These are phyloP conservation scores for Aspergillus unguis DNA, from an alignment of 2,329 filamentous ascomycete species.

Conservation along the genomic window DNA sequence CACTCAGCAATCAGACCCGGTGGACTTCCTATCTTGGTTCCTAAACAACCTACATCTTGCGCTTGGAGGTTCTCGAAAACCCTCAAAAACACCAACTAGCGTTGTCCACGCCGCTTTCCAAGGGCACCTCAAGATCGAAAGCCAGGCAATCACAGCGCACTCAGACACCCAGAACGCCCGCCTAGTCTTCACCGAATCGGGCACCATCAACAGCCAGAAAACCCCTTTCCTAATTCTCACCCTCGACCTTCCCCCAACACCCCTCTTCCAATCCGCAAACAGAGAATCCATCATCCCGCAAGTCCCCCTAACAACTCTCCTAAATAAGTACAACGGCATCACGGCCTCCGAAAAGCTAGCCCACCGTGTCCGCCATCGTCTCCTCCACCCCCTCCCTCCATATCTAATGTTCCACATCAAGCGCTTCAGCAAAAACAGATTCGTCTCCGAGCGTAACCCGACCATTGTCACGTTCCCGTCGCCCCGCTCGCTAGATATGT, in stretches of 20 bases:
- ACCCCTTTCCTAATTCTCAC: slow-evolving; percentile 88
- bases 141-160: slow-evolving; percentile 87
- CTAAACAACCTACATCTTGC: slow-evolving; percentile 92
- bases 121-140: slow-evolving; percentile 85
- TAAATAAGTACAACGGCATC: slow-evolving; percentile 89
- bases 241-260: slow-evolving; percentile 84
- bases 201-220: slow-evolving; percentile 70
- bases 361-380: slow-evolving; percentile 81
- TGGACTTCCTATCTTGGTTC: slow-evolving; percentile 97
- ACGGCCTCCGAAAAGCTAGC: slow-evolving; percentile 84
- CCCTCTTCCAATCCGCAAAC: slow-evolving; percentile 91
- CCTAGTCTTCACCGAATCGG: slow-evolving; percentile 87
- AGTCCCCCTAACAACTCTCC: slow-evolving; percentile 70
- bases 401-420: slow-evolving; percentile 95
- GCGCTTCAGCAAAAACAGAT: slow-evolving; percentile 95
- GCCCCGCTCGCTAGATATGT: slow-evolving; percentile 76
- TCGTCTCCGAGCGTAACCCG: slow-evolving; percentile 91
- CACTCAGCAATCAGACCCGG: slow-evolving; percentile 87
- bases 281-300: slow-evolving; percentile 92
- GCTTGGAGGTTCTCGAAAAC: slow-evolving; percentile 84
- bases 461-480: slow-evolving; percentile 97
- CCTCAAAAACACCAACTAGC: slow-evolving; percentile 61
- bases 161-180: slow-evolving; percentile 77
- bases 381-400: slow-evolving; percentile 85
- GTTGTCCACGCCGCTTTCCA: slow-evolving; percentile 94